phyloP scores from a whole-genome alignment of 371 early-diverging fungal species.

The Mucor velutinosus region DNA sequence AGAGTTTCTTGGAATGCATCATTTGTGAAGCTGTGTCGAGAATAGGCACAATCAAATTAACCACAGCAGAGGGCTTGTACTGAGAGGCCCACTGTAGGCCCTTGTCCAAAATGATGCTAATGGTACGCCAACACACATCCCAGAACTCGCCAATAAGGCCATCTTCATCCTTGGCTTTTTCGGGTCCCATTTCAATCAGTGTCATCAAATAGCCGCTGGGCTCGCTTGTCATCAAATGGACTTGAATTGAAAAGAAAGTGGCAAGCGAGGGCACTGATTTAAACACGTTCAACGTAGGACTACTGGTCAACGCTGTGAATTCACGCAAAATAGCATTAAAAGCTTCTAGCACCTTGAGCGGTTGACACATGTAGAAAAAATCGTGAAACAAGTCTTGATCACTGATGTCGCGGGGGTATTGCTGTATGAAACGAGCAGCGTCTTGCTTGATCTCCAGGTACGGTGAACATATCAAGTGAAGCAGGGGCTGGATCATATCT shows the following conservation, averaged over 20 bases:
- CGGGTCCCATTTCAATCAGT: background rate
- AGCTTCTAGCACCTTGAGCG: slow-evolving; percentile 21
- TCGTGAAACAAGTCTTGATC: slow-evolving; percentile 6
- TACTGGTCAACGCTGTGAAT: slow-evolving; percentile 26
- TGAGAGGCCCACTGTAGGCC: slow-evolving; percentile 39
- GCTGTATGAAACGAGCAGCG: slow-evolving; percentile 8
- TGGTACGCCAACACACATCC: slow-evolving; percentile 39
- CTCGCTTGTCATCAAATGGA: slow-evolving; percentile 2
- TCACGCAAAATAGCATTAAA: slow-evolving; percentile 27
- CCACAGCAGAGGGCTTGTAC: slow-evolving; percentile 33
- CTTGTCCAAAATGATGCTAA: slow-evolving; percentile 25
- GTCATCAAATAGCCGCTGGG: slow-evolving; percentile 8
- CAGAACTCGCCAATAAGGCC: slow-evolving; percentile 31
- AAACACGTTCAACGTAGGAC: slow-evolving; percentile 19
- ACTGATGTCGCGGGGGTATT: background rate
- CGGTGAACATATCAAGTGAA: slow-evolving; percentile 26
- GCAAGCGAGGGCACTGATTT: slow-evolving; percentile 14
- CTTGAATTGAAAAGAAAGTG: slow-evolving; percentile 5
- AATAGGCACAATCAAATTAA: slow-evolving; percentile 30
- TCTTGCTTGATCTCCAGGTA: slow-evolving; percentile 21
- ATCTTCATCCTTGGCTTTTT: slow-evolving; percentile 24
- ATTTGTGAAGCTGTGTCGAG: slow-evolving; percentile 32
- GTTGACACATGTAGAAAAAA: slow-evolving; percentile 12
- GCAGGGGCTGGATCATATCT: slow-evolving; percentile 19
- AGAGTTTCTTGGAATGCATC: slow-evolving; percentile 23